Evolutionary conservation across 352 stramenopile species (phyloP).

Genomic region (Phytophthora nicotianae): DNA sequence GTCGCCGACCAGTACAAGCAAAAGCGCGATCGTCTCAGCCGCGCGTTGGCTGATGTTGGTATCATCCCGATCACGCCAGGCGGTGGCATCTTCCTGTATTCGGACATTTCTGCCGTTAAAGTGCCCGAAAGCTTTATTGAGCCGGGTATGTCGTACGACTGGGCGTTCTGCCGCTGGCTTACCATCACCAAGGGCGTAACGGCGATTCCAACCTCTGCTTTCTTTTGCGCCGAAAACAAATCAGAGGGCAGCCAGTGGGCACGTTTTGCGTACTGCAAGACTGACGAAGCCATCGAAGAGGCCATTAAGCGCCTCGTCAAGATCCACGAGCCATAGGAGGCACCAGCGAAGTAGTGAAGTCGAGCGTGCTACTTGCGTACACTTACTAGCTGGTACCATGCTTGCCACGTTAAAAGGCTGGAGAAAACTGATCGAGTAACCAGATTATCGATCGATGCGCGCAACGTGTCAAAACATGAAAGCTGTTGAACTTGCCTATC

Average conservation of each 20-base stretch:
- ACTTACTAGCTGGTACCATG: conserved; percentile 9
- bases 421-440: not conserved
- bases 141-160: conserved; percentile 82
- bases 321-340: conserved; percentile 35
- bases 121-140: conserved; percentile 58
- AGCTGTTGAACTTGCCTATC: not conserved
- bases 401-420: not conserved
- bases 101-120: conserved; percentile 70
- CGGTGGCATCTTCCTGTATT: conserved; percentile 85
- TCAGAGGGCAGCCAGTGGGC: conserved; percentile 70
- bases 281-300: conserved; percentile 90
- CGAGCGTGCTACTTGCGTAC: conserved; percentile 13
- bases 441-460: not conserved
- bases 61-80: conserved; percentile 68
- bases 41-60: conserved; percentile 56
- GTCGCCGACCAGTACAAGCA: conserved; percentile 75
- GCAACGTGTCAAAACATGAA: not conserved
- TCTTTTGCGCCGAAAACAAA: conserved; percentile 90
- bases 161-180: conserved; percentile 92
- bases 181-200: conserved; percentile 92
- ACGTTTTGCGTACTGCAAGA: conserved; percentile 97
- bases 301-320: conserved; percentile 76
- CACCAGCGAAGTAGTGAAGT: not conserved
- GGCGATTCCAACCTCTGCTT: conserved; percentile 91
- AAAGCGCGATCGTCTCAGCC: conserved; percentile 68